Evolutionary conservation across 495 filamentous ascomycete genomes (phyloP).

Genomic region (Entonaema liquescens): DNA sequence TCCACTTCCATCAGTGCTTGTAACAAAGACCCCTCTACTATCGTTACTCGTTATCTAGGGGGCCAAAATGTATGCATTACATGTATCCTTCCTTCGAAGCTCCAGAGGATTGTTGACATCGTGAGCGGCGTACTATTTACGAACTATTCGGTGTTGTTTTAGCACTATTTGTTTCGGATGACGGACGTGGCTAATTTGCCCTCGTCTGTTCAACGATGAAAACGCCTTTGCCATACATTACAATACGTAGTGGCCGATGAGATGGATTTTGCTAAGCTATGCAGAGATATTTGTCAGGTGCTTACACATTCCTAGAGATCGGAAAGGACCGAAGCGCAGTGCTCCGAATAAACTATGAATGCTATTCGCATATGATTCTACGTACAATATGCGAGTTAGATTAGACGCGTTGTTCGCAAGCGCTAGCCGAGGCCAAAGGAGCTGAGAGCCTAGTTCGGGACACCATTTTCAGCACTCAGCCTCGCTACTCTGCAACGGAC

Average conservation of each 20-base stretch:
- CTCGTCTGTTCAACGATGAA: conserved; percentile 8
- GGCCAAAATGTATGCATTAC: neutral
- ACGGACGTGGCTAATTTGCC: conserved; percentile 27
- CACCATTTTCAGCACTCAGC: conserved; percentile 41
- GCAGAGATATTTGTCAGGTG: conserved; percentile 19
- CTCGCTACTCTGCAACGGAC: conserved; percentile 37
- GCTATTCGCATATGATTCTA: conserved; percentile 11
- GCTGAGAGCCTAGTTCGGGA: conserved; percentile 37
- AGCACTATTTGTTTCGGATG: conserved; percentile 21
- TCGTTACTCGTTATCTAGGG: conserved; percentile 3
- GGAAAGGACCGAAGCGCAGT: conserved; percentile 41
- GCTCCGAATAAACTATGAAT: conserved; percentile 17
- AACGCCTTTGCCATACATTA: conserved; percentile 23
- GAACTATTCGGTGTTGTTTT: conserved; percentile 4
- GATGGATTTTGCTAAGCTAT: conserved; percentile 13
- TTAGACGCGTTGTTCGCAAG: conserved; percentile 23
- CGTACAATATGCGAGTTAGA: neutral
- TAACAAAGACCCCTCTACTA: conserved; percentile 8
- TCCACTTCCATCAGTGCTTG: conserved; percentile 2
- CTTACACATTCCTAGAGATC: conserved; percentile 10
- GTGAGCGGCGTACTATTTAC: conserved; percentile 14
- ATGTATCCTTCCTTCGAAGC: conserved; percentile 8
- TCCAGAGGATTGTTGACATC: conserved; percentile 14
- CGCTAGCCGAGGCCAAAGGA: conserved; percentile 36
- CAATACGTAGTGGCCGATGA: conserved; percentile 15